phyloP scores from a whole-genome alignment of 371 early-diverging fungal genomes.

The Mortierella sp. region DNA sequence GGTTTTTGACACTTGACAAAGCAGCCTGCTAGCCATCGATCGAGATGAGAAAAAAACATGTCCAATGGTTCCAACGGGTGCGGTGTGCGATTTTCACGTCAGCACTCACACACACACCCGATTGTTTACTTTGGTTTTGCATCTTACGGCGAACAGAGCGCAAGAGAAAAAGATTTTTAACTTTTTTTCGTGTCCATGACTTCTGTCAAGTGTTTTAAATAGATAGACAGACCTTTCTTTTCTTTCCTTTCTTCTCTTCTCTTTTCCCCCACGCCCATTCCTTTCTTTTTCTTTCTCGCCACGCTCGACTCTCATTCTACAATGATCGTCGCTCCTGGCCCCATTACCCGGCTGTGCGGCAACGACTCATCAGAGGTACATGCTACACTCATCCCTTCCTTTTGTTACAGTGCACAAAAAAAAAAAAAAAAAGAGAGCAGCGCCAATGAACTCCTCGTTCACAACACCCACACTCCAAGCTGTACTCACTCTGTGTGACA shows the following conservation, averaged over 20 bases:
- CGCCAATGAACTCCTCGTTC: background rate
- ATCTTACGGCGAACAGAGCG: too few species aligned
- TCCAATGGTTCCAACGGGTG: background rate
- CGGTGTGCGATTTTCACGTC: background rate
- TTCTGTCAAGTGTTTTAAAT: too few species aligned
- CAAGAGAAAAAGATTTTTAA: too few species aligned
- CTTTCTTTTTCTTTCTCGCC: background rate
- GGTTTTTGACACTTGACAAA: background rate
- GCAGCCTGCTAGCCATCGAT: background rate
- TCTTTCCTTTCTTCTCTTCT: background rate
- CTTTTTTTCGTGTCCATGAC: too few species aligned
- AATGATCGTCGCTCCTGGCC: constrained; percentile 26
- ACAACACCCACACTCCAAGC: background rate
- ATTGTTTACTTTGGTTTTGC: too few species aligned
- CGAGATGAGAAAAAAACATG: background rate
- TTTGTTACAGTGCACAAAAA: background rate
- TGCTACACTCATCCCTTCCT: background rate
- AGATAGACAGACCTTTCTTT: background rate
- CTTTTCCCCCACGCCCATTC: background rate
- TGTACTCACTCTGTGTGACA: background rate
- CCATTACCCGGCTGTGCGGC: constrained; percentile 37
- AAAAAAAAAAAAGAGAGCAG: background rate
- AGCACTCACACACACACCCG: too few species aligned
- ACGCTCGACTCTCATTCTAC: constrained; percentile 19
- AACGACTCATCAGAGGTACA: constrained; percentile 52